A percentile compares a stretch with the other conserved stretches of the same genome.
Conservation (phyloP, 2,329 filamentous ascomycete genomes). For the Trichoderma hamatum region DNA sequence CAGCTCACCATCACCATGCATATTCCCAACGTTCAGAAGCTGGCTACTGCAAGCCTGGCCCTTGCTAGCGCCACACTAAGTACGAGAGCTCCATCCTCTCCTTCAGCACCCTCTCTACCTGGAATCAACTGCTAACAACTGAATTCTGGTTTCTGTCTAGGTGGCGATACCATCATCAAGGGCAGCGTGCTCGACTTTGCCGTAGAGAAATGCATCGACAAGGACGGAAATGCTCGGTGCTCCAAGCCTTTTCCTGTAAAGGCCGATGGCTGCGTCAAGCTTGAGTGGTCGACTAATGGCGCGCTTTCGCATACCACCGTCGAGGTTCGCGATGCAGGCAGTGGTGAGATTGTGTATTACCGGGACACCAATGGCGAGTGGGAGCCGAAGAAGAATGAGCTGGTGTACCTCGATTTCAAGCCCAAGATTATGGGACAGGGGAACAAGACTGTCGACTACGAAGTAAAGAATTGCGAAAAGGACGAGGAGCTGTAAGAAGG, state of each 20-base stretch:
- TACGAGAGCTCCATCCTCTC: background rate
- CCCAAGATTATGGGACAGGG: conserved; percentile 19
- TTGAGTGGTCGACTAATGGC: conserved; percentile 10
- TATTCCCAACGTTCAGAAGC: background rate
- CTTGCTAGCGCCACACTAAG: conserved; percentile 1
- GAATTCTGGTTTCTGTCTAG: background rate
- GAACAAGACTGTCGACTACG: conserved; percentile 18
- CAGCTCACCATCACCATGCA: background rate
- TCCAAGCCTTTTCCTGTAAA: conserved; percentile 9
- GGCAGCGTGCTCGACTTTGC: conserved; percentile 14
- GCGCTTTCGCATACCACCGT: background rate
- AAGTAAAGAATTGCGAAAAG: conserved; percentile 10
- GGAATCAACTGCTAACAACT: background rate
- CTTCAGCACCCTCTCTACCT: background rate
- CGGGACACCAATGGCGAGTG: conserved; percentile 9
- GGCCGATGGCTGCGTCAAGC: background rate
- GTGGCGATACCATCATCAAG: conserved; percentile 1
- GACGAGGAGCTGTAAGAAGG: conserved; percentile 1
- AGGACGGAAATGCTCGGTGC: conserved; percentile 14
- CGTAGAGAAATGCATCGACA: conserved; percentile 11
- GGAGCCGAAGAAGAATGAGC: conserved; percentile 13
- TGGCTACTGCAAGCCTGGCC: conserved; percentile 2
- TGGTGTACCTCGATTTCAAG: conserved; percentile 15
- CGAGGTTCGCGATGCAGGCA: conserved; percentile 5
- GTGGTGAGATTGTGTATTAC: conserved; percentile 14